Conservation (phyloP, 2,329 filamentous ascomycete genomes). For the Nemania sp. region DNA sequence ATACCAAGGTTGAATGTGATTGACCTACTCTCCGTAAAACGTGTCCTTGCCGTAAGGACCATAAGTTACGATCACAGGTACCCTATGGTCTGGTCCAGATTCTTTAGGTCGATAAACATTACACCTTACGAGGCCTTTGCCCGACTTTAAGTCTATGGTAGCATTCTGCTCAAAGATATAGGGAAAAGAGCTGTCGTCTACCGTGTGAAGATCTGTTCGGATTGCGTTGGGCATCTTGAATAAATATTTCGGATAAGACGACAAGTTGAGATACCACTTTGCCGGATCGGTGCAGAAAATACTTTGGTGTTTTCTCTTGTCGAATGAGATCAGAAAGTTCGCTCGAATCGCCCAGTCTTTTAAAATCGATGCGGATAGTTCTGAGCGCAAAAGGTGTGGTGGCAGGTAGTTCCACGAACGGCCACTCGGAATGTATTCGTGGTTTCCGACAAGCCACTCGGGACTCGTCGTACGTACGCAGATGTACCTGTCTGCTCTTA, state of each 20-base stretch:
- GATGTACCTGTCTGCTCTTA: neutral
- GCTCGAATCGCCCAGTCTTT: too few species aligned
- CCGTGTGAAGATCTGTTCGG: constrained; percentile 4
- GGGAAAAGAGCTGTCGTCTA: constrained; percentile 2
- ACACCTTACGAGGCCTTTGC: neutral
- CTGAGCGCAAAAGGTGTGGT: neutral
- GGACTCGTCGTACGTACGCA: too few species aligned
- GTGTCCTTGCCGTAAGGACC: neutral
- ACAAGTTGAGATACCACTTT: neutral
- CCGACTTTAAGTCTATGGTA: neutral
- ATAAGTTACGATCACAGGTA: neutral
- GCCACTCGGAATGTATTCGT: neutral
- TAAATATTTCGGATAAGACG: neutral
- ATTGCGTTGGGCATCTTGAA: constrained; percentile 1
- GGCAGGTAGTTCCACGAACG: neutral
- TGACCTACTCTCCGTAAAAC: neutral
- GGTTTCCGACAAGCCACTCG: neutral
- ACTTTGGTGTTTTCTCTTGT: too few species aligned
- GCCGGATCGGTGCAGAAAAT: neutral
- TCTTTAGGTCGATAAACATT: constrained; percentile 12
- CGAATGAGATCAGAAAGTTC: too few species aligned
- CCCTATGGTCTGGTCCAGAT: neutral
- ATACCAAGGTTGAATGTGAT: too few species aligned
- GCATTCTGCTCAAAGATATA: constrained; percentile 14
- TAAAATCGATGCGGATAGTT: too few species aligned